Base-by-base conservation (phyloP, 331 rosid species). In the Pyrus hybrid region DNA sequence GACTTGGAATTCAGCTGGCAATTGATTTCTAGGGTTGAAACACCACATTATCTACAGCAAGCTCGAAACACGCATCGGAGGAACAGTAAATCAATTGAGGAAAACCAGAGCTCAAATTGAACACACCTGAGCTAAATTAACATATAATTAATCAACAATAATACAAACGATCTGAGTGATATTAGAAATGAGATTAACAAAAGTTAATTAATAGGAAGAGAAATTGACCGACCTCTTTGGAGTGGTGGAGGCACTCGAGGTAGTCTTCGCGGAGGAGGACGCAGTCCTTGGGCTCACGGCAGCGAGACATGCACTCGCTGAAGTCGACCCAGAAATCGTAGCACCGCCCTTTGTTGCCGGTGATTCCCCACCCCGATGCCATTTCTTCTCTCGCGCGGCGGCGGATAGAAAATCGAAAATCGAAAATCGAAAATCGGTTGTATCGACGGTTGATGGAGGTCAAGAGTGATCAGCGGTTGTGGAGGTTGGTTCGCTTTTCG, bases 281-380 rank as follows among this genome's bases (percentile, higher is more conserved):
- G 29, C 99, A 92, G 62, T 92, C 98, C 72, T 89, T 95, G 67
- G 99, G 99, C 75, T 95, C 96, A 33, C 96, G 90, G 81, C 99
- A 95, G 63, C 88, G 89, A 68, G 98, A 92, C 98, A 95, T 95
- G 45, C 99, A 92, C 72, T 95, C 98, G 77, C 97, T 92, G 88
- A 95, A 95, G 72, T 95, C 99, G 16, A 89, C 82, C 99, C 99
- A 95, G 90, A 95, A 95, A 83, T 95, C 98, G 86, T 92, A 95
- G 91, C 97, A 95, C 0, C 98, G 91, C 58, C 99, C 99, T 79
- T 95, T 95, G 97, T 92, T 91, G 2, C 97, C 93, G 1, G 86
- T 84, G 67, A 95, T 95, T 83, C 99, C 99, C 98, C 99, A 95
- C 5, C 99, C 99, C 5, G 98, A 92, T 58, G 98, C 98, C 99